phyloP scores from a whole-genome alignment of 139 green algal genomes.

The Chlamydomonas incerta region DNA sequence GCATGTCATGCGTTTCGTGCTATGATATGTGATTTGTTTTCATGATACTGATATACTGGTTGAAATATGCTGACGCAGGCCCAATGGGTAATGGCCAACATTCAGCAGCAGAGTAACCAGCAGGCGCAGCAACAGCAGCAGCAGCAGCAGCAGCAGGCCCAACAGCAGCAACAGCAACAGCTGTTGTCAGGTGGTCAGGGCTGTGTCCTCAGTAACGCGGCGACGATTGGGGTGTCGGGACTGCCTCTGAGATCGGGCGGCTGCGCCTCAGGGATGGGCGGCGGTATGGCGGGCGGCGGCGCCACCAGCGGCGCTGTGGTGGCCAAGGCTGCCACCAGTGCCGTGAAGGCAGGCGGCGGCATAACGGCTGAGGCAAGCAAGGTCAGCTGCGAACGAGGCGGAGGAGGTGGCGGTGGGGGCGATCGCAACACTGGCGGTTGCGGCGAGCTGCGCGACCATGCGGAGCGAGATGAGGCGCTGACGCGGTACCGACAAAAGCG shows the following conservation, averaged over 20 bases:
- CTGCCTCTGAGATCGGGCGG: too few species aligned
- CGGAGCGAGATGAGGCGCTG: slow-evolving; percentile 53
- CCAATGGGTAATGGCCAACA: slow-evolving; percentile 33
- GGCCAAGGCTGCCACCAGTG: not conserved
- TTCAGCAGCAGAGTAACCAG: not conserved
- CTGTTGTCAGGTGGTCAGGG: too few species aligned
- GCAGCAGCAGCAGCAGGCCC: too few species aligned
- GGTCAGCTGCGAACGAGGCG: slow-evolving; percentile 1
- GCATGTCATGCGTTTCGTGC: too few species aligned
- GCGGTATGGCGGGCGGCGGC: not conserved
- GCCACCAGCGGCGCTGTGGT: not conserved
- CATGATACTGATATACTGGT: too few species aligned
- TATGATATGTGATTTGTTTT: too few species aligned
- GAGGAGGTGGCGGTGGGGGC: not conserved
- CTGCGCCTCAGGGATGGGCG: too few species aligned
- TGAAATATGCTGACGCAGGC: too few species aligned
- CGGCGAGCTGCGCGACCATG: not conserved
- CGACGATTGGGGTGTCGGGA: too few species aligned
- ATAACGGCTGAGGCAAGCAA: not conserved
- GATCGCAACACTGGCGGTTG: not conserved
- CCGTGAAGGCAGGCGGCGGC: not conserved
- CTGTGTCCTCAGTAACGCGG: too few species aligned
- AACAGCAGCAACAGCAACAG: not conserved
- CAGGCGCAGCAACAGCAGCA: too few species aligned
- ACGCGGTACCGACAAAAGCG: slow-evolving; percentile 58